These are phyloP conservation scores for Rubroshorea leprosula DNA, from an alignment of 345 rosid species.

Conservation along the genomic window DNA sequence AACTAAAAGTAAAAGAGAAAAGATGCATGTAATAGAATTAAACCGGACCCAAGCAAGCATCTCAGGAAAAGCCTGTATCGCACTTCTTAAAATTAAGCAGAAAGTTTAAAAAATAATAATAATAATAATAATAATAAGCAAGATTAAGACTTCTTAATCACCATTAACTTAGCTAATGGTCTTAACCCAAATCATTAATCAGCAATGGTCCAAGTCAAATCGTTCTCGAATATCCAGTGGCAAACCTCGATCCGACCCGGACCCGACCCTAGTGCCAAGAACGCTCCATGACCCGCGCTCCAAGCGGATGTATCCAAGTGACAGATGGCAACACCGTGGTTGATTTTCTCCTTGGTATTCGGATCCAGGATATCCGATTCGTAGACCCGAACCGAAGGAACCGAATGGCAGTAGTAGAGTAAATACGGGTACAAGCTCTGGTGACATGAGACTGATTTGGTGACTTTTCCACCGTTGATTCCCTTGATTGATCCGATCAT, in stretches of 20 bases:
- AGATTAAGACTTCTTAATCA: slow-evolving; percentile 7
- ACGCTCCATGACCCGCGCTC: slow-evolving; percentile 81
- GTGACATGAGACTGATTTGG: slow-evolving; percentile 82
- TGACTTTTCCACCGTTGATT: slow-evolving; percentile 61
- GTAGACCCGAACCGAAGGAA: slow-evolving; percentile 84
- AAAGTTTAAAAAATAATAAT: not conserved
- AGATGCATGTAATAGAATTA: too few relatives aligned
- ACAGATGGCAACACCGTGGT: slow-evolving; percentile 80
- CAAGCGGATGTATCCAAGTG: slow-evolving; percentile 75
- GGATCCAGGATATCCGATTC: slow-evolving; percentile 65
- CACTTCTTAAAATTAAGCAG: not conserved
- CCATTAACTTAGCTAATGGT: slow-evolving; percentile 7
- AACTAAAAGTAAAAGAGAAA: too few relatives aligned
- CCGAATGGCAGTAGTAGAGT: slow-evolving; percentile 83
- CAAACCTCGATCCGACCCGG: slow-evolving; percentile 87
- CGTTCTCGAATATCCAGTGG: slow-evolving; percentile 91
- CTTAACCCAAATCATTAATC: slow-evolving; percentile 22
- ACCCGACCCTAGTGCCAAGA: slow-evolving; percentile 57
- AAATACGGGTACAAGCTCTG: slow-evolving; percentile 79
- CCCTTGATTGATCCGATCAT: slow-evolving; percentile 51
- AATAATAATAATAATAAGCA: not conserved
- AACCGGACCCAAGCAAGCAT: too few relatives aligned
- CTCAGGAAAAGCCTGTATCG: too few relatives aligned
- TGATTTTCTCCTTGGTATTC: slow-evolving; percentile 37
- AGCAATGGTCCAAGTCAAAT: slow-evolving; percentile 61